These are phyloP conservation scores for Pochonia chlamydosporia DNA, from an alignment of 2,329 filamentous ascomycete species.

Conservation along the genomic window DNA sequence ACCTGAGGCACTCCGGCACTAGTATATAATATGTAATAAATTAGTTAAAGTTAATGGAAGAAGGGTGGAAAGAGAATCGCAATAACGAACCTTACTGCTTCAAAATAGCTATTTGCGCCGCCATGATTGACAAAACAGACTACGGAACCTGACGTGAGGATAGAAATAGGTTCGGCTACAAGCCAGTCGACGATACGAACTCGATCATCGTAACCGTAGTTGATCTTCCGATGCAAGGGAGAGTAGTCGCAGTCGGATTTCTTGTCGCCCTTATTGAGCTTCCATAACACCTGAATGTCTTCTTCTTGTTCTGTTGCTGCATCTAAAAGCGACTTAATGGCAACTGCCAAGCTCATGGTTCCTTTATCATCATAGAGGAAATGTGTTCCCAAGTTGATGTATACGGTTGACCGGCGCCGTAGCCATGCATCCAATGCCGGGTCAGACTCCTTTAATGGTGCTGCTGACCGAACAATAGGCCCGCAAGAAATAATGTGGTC, in stretches of 20 bases:
- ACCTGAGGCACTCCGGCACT: background rate
- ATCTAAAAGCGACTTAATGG: background rate
- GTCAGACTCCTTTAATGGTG: background rate
- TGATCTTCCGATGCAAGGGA: background rate
- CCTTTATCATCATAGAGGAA: background rate
- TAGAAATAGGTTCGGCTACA: background rate
- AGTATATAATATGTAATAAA: too few species aligned
- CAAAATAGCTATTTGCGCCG: background rate
- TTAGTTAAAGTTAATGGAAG: background rate
- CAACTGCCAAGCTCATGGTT: background rate
- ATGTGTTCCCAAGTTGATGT: background rate
- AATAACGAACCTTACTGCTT: background rate
- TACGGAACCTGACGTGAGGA: background rate
- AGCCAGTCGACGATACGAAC: background rate
- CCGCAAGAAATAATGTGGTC: background rate
- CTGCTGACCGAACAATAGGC: background rate
- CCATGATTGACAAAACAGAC: background rate
- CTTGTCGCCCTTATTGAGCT: background rate
- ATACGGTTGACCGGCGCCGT: background rate
- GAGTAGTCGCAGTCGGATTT: background rate
- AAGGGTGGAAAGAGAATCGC: too few species aligned
- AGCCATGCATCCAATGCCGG: background rate
- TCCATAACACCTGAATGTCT: background rate
- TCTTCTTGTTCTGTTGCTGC: background rate
- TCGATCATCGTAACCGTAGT: too few species aligned